These are phyloP conservation scores for Volvox reticuliferus DNA, from an alignment of 139 green algal genomes.

Conservation along the genomic window DNA sequence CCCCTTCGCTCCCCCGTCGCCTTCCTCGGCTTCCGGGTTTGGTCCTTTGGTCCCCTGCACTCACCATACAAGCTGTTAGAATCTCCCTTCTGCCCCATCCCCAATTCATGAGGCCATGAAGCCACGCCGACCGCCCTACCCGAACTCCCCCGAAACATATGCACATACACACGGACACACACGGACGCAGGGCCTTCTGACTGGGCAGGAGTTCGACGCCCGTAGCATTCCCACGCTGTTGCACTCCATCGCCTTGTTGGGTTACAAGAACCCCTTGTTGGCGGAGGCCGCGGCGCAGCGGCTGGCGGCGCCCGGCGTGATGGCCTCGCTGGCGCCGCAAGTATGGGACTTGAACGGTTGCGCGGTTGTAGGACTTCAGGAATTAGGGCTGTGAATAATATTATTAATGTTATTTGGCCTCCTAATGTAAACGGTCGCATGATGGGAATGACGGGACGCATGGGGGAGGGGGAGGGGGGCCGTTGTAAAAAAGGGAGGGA, in stretches of 20 bases:
- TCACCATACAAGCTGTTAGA: too few species aligned
- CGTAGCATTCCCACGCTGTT: constrained; percentile 52
- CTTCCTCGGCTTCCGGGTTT: too few species aligned
- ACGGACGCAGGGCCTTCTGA: constrained; percentile 1
- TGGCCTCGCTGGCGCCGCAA: constrained; percentile 47
- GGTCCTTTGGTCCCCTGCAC: too few species aligned
- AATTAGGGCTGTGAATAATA: too few species aligned
- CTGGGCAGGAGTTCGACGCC: constrained; percentile 13
- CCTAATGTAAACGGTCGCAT: too few species aligned
- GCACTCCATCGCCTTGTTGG: constrained; percentile 9
- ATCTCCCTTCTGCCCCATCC: background rate
- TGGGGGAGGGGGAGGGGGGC: too few species aligned
- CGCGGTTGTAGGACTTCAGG: too few species aligned
- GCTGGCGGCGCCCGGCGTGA: background rate
- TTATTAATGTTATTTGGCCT: too few species aligned
- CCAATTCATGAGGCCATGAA: background rate
- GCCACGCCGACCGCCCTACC: background rate
- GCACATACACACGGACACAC: too few species aligned
- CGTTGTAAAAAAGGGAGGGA: too few species aligned
- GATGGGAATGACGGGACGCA: too few species aligned
- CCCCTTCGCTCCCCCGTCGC: too few species aligned
- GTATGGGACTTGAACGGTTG: constrained; percentile 30
- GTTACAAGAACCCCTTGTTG: constrained; percentile 51
- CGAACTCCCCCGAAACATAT: background rate
- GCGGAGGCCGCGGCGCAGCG: background rate